Conservation (phyloP, 2,329 filamentous ascomycete genomes). For the Geoglossum cookeanum region DNA sequence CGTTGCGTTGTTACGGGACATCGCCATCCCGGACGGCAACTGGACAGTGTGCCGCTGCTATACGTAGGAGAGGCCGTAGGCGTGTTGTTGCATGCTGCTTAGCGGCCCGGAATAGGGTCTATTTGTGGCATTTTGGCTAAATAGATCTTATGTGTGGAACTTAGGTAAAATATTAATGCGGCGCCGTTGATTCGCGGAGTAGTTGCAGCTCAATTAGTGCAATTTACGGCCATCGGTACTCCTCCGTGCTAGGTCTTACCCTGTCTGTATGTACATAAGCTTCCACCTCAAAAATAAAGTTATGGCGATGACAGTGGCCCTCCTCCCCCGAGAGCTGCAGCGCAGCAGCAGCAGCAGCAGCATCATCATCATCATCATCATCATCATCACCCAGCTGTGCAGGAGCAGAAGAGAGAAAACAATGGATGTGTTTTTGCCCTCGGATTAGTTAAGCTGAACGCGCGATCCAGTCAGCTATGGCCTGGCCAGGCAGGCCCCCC, state of each 20-base stretch:
- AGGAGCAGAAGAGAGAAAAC: neutral
- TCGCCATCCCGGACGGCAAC: neutral
- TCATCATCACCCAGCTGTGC: neutral
- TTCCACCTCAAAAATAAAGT: neutral
- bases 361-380: too few species aligned
- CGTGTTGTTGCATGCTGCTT: neutral
- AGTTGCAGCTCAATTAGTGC: too few species aligned
- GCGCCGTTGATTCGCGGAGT: neutral
- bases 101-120: neutral
- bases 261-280: neutral
- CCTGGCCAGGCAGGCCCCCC: too few species aligned
- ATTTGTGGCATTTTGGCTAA: neutral
- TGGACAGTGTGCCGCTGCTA: too few species aligned
- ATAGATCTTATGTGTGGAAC: neutral
- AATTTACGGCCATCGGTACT: too few species aligned
- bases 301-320: neutral
- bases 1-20: neutral
- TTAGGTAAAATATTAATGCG: neutral
- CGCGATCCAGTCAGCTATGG: neutral
- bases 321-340: too few species aligned
- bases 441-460: neutral
- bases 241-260: too few species aligned
- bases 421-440: neutral
- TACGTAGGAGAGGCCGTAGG: neutral
- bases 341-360: too few species aligned